phyloP scores from a whole-genome alignment of 148 eudicot genomes.

The Fagopyrum homotropicum region DNA sequence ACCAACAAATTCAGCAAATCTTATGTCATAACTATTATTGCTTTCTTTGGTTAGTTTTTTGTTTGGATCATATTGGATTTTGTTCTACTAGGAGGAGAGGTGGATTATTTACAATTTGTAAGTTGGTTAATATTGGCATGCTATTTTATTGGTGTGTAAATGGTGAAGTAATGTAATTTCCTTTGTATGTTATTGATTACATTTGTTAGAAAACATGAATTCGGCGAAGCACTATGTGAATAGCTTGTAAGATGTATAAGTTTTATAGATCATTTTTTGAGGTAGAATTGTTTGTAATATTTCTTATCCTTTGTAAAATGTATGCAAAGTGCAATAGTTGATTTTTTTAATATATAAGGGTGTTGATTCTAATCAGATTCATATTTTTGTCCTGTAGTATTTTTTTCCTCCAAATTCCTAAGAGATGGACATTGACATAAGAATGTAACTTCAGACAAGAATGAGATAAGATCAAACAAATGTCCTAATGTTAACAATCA shows the following conservation, averaged over 20 bases:
- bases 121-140: no score
- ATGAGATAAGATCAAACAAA: neutral
- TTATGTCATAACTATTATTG: no score
- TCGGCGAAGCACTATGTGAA: neutral
- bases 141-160: no score
- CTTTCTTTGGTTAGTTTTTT: no score
- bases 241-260: neutral
- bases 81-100: no score
- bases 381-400: no score
- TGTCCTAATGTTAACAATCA: neutral
- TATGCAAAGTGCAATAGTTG: neutral
- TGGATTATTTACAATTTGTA: no score
- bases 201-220: neutral
- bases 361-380: neutral
- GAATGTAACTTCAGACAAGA: neutral
- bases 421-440: neutral
- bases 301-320: neutral
- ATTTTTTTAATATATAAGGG: neutral
- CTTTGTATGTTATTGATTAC: neutral
- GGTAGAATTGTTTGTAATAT: neutral
- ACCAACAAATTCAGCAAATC: no score
- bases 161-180: slow-evolving; percentile 33
- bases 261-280: neutral
- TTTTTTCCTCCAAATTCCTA: neutral
- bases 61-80: no score